A percentile compares a stretch with the other conserved stretches of the same genome.
Conservation (phyloP, 2,329 filamentous ascomycete species). For the Penicillium olsonii region DNA sequence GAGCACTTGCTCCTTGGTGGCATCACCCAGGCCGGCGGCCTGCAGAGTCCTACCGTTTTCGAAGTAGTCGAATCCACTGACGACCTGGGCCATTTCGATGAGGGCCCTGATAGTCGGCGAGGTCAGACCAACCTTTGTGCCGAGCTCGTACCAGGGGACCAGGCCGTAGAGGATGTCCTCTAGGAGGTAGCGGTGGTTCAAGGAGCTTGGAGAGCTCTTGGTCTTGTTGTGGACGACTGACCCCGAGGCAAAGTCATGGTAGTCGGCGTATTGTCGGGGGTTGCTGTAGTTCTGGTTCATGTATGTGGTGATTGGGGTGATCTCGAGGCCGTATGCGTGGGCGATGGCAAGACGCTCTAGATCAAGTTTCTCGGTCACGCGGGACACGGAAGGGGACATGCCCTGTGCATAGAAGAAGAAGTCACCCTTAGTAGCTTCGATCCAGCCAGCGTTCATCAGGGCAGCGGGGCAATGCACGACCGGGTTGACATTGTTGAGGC, state of each 20-base stretch:
- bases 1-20: slow-evolving; percentile 15
- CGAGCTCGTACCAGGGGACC: slow-evolving; percentile 20
- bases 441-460: slow-evolving; percentile 22
- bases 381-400: slow-evolving; percentile 19
- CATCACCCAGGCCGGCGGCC: slow-evolving; percentile 14
- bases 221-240: slow-evolving; percentile 22
- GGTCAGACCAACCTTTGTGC: slow-evolving; percentile 14
- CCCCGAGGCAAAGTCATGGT: slow-evolving; percentile 17
- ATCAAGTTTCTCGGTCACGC: slow-evolving; percentile 16
- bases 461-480: slow-evolving; percentile 18
- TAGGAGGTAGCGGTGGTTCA: slow-evolving; percentile 17
- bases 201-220: slow-evolving; percentile 15
- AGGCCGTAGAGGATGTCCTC: slow-evolving; percentile 17
- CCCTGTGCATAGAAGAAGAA: slow-evolving; percentile 22
- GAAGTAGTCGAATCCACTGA: slow-evolving; percentile 20
- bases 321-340: slow-evolving; percentile 17
- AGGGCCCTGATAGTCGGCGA: slow-evolving; percentile 17
- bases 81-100: slow-evolving; percentile 19
- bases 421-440: slow-evolving; percentile 19
- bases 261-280: slow-evolving; percentile 13
- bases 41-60: slow-evolving; percentile 12
- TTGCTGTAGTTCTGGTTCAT: slow-evolving; percentile 22
- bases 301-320: slow-evolving; percentile 17
- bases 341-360: slow-evolving; percentile 18
- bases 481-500: slow-evolving; percentile 22